Base-by-base conservation (phyloP, 139 green algal species). In the Ulvella scutata region DNA sequence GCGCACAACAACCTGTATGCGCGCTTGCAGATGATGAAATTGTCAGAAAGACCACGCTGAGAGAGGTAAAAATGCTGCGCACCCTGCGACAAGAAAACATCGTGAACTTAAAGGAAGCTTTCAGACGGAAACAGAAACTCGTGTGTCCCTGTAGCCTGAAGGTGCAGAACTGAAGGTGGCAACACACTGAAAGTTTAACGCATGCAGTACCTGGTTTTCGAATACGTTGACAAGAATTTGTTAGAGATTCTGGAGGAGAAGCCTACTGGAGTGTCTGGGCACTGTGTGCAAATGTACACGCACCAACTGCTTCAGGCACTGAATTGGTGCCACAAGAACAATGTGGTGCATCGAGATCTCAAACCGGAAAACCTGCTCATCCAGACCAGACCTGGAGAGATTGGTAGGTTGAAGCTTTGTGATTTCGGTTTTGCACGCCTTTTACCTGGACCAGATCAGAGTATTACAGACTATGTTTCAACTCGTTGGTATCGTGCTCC, bases 401-500 rank as follows among this genome's bases (percentile, higher is more conserved):
- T 26, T 20, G 87, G 90, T 7, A 75, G 87, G 39, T 61, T 98
- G 0, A 94, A 93, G 83, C 87, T 98, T 38, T 96, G 90, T 74
- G 93, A 98, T 81, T 97, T 98, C 88, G 93, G 93, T 26, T 96
- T 96, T 82, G 90, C 92, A 9, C 79, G 91, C 1, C 60, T 79
- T 61, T 77, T 94, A 43, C 84, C 84, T 0, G 62, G 29, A 4
- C 43, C 20, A 0, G 83, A 84, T 33, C 82, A 76, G 23, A 78
- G 78, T 61, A 87, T 96, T 33, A 96, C 91, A 0, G 90, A 96
- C 38, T 95, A 94, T 77, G 91, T 98, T n/a, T 92, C 91, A 72
- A 98, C 93, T 0, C 83, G 93, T 2, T 98, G 92, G 93, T 98
- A 97, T 82, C 81, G 90, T 3, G 79, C 89, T 0, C 93, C 93